These are phyloP conservation scores for Lactarius sanguifluus DNA, from an alignment of 768 basidiomycete species.

Conservation along the genomic window DNA sequence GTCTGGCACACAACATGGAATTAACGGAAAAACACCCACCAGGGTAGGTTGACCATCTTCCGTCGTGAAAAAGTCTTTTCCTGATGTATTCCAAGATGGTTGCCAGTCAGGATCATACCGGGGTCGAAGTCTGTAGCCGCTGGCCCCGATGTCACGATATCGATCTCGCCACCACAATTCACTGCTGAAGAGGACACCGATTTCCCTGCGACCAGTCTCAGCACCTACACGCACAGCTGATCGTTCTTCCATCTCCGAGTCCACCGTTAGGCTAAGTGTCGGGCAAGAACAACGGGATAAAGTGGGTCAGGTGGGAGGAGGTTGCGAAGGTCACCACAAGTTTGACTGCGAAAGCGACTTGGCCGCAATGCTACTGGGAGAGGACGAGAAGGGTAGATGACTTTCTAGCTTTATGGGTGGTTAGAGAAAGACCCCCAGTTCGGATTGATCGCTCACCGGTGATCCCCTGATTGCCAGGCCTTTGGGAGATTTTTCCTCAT, in stretches of 20 bases:
- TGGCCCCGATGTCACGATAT: conserved; percentile 13
- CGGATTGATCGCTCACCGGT: too few species aligned
- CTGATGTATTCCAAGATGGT: conserved; percentile 11
- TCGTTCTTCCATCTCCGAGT: not conserved
- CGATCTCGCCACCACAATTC: conserved; percentile 21
- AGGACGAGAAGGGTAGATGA: not conserved
- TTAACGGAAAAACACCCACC: not conserved
- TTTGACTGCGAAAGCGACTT: not conserved
- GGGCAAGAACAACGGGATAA: not conserved
- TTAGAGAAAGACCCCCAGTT: too few species aligned
- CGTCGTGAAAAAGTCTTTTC: conserved; percentile 11
- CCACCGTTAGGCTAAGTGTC: not conserved
- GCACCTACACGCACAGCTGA: not conserved
- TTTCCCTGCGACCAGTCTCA: not conserved
- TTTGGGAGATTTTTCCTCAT: too few species aligned
- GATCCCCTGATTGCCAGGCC: too few species aligned
- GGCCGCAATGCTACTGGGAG: not conserved
- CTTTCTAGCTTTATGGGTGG: not conserved
- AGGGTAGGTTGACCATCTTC: conserved; percentile 20
- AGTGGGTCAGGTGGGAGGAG: not conserved
- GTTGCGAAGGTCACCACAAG: not conserved
- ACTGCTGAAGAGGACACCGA: conserved; percentile 15
- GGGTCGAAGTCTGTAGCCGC: conserved; percentile 20
- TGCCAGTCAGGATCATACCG: conserved; percentile 18
- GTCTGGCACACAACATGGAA: not conserved